Conservation (phyloP, 768 basidiomycete species). For the Amanita fuliginea region DNA sequence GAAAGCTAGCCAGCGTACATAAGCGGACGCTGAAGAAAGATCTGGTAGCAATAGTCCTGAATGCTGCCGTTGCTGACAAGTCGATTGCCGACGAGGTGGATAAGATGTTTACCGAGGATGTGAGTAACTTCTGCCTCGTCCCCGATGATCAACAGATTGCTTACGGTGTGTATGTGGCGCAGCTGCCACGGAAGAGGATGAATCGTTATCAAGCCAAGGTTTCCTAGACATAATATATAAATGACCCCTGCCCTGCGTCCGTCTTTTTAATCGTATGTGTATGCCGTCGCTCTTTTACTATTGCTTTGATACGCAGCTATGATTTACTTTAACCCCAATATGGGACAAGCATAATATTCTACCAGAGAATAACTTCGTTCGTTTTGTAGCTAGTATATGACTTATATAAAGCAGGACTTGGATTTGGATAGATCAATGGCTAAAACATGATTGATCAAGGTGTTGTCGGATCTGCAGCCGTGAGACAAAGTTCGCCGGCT, state of each 20-base stretch:
- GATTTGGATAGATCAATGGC: not conserved
- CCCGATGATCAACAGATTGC: not conserved
- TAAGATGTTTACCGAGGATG: not conserved
- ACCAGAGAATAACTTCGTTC: not conserved
- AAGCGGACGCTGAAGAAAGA: constrained; percentile 4
- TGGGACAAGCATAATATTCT: not conserved
- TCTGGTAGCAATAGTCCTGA: not conserved
- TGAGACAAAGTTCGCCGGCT: too few relatives aligned
- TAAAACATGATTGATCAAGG: too few relatives aligned
- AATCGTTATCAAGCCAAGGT: not conserved
- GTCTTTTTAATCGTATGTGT: not conserved
- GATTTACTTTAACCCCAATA: not conserved
- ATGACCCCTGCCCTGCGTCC: not conserved
- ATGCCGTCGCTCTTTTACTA: not conserved
- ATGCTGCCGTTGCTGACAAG: constrained; percentile 2
- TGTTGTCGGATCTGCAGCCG: too few relatives aligned
- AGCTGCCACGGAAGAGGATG: not conserved
- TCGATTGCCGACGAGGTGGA: not conserved
- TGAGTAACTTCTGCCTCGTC: not conserved
- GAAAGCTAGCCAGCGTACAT: not conserved
- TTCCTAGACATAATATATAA: not conserved
- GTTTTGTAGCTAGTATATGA: not conserved
- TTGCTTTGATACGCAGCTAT: not conserved
- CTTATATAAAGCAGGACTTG: not conserved
- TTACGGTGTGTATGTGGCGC: not conserved